Conservation (phyloP, 176 grass and related monocot genomes). For the Chloris gayana region DNA sequence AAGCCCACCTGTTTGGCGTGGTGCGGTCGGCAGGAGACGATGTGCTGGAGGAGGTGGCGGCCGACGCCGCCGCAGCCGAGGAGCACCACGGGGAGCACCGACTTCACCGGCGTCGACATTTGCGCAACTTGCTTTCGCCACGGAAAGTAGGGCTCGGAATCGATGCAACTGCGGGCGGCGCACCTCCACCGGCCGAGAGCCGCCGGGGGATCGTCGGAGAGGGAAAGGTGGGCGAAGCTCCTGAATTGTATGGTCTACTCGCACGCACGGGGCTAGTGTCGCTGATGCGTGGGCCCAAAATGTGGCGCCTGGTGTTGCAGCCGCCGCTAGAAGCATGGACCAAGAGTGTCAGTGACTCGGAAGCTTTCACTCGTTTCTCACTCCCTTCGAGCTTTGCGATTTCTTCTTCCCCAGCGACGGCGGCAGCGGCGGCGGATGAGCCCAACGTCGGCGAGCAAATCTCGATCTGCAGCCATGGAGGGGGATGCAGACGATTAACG, state of each 20-base stretch:
- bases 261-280: not conserved
- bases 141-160: not conserved
- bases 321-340: not conserved
- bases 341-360: not conserved
- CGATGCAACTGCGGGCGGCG: not conserved
- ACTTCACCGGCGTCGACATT: constrained; percentile 28
- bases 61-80: constrained; percentile 91
- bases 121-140: not conserved
- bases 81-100: constrained; percentile 70
- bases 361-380: not conserved
- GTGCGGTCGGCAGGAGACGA: constrained; percentile 66
- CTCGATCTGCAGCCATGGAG: not conserved
- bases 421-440: not conserved
- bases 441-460: not conserved
- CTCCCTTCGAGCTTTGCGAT: no score
- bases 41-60: constrained; percentile 78
- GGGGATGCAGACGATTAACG: no score
- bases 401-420: not conserved
- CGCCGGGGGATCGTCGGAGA: no score
- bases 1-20: constrained; percentile 69
- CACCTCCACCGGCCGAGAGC: no score
- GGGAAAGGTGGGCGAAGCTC: not conserved
- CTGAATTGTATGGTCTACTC: constrained; percentile 4
- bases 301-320: not conserved
- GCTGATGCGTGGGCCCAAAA: not conserved